Evolutionary conservation across 495 filamentous ascomycete genomes (phyloP).

Genomic region (Lindgomyces ingoldianus): DNA sequence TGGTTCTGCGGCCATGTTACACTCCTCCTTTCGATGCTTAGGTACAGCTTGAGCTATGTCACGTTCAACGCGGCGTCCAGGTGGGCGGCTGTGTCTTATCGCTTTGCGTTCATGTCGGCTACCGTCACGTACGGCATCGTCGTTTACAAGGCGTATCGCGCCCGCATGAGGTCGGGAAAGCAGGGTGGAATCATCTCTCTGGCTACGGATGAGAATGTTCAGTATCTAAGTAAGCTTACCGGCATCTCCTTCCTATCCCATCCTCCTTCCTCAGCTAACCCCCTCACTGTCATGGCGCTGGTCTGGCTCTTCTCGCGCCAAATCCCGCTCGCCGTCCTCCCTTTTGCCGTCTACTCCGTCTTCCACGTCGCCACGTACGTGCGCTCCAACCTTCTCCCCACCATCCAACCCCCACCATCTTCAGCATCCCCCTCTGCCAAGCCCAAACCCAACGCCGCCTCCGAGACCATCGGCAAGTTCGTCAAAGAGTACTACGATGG

Average conservation of each 20-base stretch:
- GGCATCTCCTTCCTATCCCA: neutral
- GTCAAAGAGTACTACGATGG: slow-evolving; percentile 97
- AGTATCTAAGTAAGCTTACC: slow-evolving; percentile 80
- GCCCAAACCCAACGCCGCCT: slow-evolving; percentile 59
- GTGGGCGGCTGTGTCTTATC: slow-evolving; percentile 79
- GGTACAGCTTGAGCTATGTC: slow-evolving; percentile 80
- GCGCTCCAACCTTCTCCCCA: slow-evolving; percentile 69
- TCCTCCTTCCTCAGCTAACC: slow-evolving; percentile 7
- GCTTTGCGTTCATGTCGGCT: slow-evolving; percentile 82
- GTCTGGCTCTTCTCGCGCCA: slow-evolving; percentile 93
- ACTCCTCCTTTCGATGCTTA: slow-evolving; percentile 75
- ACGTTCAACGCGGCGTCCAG: slow-evolving; percentile 76
- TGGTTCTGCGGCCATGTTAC: slow-evolving; percentile 93
- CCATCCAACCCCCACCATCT: slow-evolving; percentile 50
- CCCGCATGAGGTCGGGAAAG: slow-evolving; percentile 62
- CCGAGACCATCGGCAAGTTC: slow-evolving; percentile 83
- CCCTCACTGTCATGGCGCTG: slow-evolving; percentile 76
- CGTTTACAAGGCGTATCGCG: slow-evolving; percentile 96
- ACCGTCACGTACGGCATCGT: slow-evolving; percentile 95
- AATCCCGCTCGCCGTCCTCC: slow-evolving; percentile 83
- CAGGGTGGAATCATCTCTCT: slow-evolving; percentile 61
- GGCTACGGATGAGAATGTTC: slow-evolving; percentile 89
- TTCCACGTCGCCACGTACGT: slow-evolving; percentile 94
- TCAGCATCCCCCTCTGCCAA: slow-evolving; percentile 61
- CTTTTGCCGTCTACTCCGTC: slow-evolving; percentile 94